A percentile compares a stretch with the other conserved stretches of the same genome.
phyloP scores from a whole-genome alignment of 2,329 filamentous ascomycete genomes.

The Sclerotinia borealis region DNA sequence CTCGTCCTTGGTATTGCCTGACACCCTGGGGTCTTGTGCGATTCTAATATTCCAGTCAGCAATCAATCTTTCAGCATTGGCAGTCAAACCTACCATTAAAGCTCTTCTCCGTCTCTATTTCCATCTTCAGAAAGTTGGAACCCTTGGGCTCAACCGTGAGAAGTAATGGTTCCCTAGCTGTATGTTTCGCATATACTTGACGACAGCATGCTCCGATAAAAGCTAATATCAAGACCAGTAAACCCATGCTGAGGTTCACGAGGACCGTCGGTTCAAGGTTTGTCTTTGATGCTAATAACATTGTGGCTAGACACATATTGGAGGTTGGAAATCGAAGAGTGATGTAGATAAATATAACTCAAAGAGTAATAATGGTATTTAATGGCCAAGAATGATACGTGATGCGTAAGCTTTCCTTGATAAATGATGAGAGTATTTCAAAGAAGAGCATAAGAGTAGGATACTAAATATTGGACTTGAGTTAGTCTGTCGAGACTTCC shows the following conservation, averaged over 20 bases:
- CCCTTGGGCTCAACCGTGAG: conserved; percentile 2
- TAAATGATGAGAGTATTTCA: background rate
- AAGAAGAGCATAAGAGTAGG: background rate
- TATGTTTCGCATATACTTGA: background rate
- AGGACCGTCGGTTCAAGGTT: background rate
- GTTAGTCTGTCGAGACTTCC: background rate
- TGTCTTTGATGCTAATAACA: background rate
- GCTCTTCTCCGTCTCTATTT: background rate
- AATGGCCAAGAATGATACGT: background rate
- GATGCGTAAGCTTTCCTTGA: background rate
- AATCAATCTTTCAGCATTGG: background rate
- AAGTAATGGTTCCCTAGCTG: background rate
- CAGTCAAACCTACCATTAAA: background rate
- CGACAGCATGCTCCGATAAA: background rate
- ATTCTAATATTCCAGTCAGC: background rate
- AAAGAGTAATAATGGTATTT: background rate
- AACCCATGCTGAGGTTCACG: background rate
- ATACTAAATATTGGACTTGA: background rate
- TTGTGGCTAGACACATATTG: conserved; percentile 4
- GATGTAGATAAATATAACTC: background rate
- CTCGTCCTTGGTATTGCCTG: background rate
- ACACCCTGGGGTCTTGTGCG: background rate
- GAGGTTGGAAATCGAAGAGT: background rate
- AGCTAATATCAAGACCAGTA: conserved; percentile 3
- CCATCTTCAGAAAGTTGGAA: background rate